Evolutionary conservation across 2,329 filamentous ascomycete genomes (phyloP).

Genomic region (Sporothrix dimorphospora): DNA sequence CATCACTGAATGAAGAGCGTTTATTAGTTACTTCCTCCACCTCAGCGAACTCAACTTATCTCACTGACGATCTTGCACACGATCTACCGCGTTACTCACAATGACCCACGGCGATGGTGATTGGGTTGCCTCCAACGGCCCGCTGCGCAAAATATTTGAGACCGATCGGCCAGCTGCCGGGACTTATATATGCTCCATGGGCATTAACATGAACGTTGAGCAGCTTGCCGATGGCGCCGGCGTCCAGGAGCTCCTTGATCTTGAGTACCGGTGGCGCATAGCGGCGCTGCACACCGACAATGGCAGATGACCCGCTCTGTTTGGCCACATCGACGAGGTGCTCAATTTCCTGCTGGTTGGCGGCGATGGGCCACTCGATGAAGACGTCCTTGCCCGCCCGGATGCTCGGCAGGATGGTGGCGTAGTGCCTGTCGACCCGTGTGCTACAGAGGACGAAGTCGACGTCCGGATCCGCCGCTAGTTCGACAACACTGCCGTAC

Average conservation of each 20-base stretch:
- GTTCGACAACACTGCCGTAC: constrained; percentile 43
- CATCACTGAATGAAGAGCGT: too few relatives aligned
- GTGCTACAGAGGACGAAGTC: constrained; percentile 60
- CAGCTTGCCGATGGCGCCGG: neutral
- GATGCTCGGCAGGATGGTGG: constrained; percentile 50
- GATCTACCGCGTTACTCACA: constrained; percentile 37
- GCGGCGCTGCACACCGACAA: neutral
- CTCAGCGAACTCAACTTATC: too few relatives aligned
- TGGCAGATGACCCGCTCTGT: neutral
- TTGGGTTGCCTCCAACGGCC: constrained; percentile 50
- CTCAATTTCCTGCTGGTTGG: constrained; percentile 45
- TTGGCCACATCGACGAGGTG: constrained; percentile 45
- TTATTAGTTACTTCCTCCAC: too few relatives aligned
- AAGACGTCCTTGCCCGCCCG: constrained; percentile 57
- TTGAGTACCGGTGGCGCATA: neutral
- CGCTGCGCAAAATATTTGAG: constrained; percentile 54
- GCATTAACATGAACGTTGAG: neutral
- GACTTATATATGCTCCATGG: constrained; percentile 24
- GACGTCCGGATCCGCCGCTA: constrained; percentile 54
- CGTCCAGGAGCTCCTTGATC: neutral
- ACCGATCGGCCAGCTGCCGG: constrained; percentile 41
- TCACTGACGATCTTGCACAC: too few relatives aligned
- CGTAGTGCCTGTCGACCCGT: constrained; percentile 56
- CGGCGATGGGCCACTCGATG: constrained; percentile 61
- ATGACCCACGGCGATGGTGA: constrained; percentile 49